A percentile compares a stretch with the other conserved stretches of the same genome.
Evolutionary conservation across 345 rosid genomes (phyloP).

Genomic region (Salix udensis): DNA sequence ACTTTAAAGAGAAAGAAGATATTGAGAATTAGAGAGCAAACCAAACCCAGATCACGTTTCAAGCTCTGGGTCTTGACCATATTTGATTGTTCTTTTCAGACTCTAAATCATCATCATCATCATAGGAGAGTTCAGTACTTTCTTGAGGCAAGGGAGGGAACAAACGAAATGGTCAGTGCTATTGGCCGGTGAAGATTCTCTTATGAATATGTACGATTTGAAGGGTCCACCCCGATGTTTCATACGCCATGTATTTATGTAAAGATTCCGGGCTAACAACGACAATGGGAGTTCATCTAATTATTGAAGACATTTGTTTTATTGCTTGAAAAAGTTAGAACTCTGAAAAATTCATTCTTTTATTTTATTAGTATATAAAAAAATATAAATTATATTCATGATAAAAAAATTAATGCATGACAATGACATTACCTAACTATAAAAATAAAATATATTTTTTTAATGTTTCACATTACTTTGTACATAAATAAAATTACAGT

Average conservation of each 20-base stretch:
- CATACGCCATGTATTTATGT: no score
- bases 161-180: not conserved
- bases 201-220: not conserved
- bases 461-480: no score
- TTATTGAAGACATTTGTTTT: no score
- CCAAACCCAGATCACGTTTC: not conserved
- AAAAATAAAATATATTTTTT: no score
- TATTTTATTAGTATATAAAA: no score
- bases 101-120: not conserved
- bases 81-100: not conserved
- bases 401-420: no score
- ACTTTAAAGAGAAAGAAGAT: slow-evolving; percentile 20
- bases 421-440: no score
- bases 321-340: no score
- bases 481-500: no score
- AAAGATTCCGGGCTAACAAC: not conserved
- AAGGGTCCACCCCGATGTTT: not conserved
- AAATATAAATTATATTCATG: no score
- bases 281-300: not conserved
- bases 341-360: no score
- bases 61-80: not conserved
- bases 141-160: not conserved
- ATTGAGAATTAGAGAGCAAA: slow-evolving; percentile 37
- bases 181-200: not conserved
- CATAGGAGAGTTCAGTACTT: no score